Percentiles rank a stretch among this genome's conserved stretches.
Conservation (phyloP, 371 early-diverging fungal genomes). For the Mucor velutinosus region DNA sequence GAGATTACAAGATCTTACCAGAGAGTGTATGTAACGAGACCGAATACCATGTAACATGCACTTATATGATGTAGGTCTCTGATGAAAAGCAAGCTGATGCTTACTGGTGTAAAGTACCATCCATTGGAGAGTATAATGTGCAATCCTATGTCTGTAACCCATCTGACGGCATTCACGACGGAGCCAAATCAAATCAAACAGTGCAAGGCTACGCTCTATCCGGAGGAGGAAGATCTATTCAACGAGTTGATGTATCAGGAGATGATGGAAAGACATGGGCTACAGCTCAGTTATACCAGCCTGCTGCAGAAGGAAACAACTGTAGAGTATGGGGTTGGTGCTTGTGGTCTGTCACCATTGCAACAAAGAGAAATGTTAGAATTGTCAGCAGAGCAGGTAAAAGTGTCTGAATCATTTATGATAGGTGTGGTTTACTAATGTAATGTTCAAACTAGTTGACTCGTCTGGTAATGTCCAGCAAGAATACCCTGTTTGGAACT, state of each 20-base stretch:
- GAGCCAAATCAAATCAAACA: not conserved
- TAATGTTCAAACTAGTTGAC: conserved; percentile 52
- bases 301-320: conserved; percentile 25
- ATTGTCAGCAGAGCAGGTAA: conserved; percentile 77
- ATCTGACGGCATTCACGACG: conserved; percentile 35
- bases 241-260: conserved; percentile 83
- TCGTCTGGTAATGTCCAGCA: conserved; percentile 80
- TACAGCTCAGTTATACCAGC: conserved; percentile 51
- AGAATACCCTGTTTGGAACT: conserved; percentile 79
- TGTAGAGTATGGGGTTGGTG: conserved; percentile 74
- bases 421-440: not conserved
- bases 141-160: conserved; percentile 70
- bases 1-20: conserved; percentile 87
- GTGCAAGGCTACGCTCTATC: conserved; percentile 48
- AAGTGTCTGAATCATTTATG: not conserved
- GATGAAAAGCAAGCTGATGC: conserved; percentile 44
- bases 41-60: not conserved
- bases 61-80: conserved; percentile 22
- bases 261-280: conserved; percentile 86
- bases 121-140: conserved; percentile 80
- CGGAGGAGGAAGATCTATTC: conserved; percentile 61
- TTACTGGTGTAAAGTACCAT: conserved; percentile 55
- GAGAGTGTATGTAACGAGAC: conserved; percentile 43
- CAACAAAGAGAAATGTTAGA: conserved; percentile 26
- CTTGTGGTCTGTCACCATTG: conserved; percentile 67